phyloP scores from a whole-genome alignment of 73 alveolate genomes.

The Uronychia setigera region DNA sequence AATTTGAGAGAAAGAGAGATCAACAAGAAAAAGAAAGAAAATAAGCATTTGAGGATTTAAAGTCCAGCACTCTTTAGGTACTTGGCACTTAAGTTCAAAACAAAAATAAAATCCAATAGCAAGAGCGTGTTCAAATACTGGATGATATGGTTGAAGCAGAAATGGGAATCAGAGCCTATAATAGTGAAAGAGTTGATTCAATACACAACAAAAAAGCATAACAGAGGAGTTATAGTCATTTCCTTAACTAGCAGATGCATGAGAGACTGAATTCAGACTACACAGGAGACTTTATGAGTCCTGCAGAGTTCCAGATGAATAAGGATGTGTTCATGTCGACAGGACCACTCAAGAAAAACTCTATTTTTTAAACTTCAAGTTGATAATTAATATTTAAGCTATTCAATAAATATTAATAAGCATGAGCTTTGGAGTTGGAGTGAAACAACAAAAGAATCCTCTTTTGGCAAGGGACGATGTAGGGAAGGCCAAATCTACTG shows the following conservation, averaged over 20 bases:
- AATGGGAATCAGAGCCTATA: not conserved
- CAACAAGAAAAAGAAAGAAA: not conserved
- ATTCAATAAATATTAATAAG: slow-evolving; percentile 4
- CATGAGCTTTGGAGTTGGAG: slow-evolving; percentile 2
- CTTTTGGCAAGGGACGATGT: slow-evolving; percentile 63
- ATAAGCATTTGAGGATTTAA: not conserved
- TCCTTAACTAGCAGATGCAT: not conserved
- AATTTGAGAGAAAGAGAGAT: not conserved
- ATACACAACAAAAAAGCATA: not conserved
- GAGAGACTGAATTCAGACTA: not conserved
- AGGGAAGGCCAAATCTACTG: slow-evolving; percentile 60
- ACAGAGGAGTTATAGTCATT: not conserved
- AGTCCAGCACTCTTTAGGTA: not conserved
- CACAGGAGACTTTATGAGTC: not conserved
- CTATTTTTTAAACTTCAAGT: not conserved
- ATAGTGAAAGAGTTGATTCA: not conserved
- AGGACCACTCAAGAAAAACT: not conserved
- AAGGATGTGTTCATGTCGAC: not conserved
- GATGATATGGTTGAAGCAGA: not conserved
- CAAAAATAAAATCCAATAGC: not conserved
- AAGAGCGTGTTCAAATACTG: not conserved
- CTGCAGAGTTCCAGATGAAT: not conserved
- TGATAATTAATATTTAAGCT: not conserved
- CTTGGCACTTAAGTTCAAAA: not conserved
- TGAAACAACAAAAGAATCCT: slow-evolving; percentile 16